phyloP scores from a whole-genome alignment of 176 grass and related monocot species.

The Zoysia japonica region DNA sequence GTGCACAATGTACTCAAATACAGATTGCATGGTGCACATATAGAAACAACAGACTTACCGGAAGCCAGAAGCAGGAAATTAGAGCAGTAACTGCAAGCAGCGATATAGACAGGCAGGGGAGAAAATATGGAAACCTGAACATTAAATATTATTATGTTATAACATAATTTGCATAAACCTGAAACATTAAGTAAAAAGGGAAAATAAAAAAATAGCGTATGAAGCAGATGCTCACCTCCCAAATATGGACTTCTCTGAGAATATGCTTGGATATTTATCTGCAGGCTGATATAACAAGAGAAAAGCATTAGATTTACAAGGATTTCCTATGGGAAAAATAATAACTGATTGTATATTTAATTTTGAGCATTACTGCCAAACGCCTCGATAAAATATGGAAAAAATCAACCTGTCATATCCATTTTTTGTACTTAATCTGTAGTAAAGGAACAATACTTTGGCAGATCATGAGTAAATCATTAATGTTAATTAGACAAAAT shows the following conservation, averaged over 20 bases:
- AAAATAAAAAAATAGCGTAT: not conserved
- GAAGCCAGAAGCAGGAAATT: slow-evolving; percentile 61
- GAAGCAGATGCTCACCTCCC: slow-evolving; percentile 46
- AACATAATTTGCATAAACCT: slow-evolving; percentile 15
- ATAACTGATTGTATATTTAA: not conserved
- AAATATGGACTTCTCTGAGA: slow-evolving; percentile 60
- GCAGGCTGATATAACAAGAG: slow-evolving; percentile 52
- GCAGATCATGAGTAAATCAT: slow-evolving; percentile 7
- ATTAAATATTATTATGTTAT: slow-evolving; percentile 26
- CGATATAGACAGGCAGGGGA: slow-evolving; percentile 62
- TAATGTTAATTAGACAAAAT: not conserved
- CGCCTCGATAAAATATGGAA: not conserved
- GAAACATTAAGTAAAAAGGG: not conserved
- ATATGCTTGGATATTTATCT: slow-evolving; percentile 61
- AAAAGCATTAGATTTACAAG: slow-evolving; percentile 30
- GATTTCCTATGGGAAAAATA: not conserved
- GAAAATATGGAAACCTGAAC: slow-evolving; percentile 66
- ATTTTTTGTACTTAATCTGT: slow-evolving; percentile 19
- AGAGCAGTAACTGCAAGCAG: slow-evolving; percentile 40
- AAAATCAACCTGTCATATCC: slow-evolving; percentile 10
- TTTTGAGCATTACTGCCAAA: not conserved
- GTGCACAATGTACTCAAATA: not conserved
- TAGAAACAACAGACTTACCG: slow-evolving; percentile 43
- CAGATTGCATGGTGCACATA: slow-evolving; percentile 15
- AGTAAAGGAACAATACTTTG: slow-evolving; percentile 8